phyloP scores from a whole-genome alignment of 768 basidiomycete genomes.

The Gymnopilus junonius region DNA sequence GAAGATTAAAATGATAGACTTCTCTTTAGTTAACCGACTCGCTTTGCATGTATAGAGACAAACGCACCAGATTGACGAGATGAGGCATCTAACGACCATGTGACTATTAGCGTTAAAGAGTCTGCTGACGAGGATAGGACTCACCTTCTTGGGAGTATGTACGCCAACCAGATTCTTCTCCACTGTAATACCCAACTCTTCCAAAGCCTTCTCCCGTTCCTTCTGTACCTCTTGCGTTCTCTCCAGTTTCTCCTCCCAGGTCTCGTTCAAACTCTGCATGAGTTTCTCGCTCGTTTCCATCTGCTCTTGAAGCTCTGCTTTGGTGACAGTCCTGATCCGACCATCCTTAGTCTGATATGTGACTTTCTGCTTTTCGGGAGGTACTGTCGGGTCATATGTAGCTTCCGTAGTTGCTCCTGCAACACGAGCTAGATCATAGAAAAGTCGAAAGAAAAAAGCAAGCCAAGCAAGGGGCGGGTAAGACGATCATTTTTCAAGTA shows the following conservation, averaged over 20 bases:
- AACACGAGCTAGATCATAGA: constrained; percentile 64
- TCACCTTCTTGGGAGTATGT: constrained; percentile 95
- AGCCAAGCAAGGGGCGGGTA: constrained; percentile 9
- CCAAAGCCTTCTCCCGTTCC: constrained; percentile 96
- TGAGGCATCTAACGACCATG: constrained; percentile 76
- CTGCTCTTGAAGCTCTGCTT: constrained; percentile 97
- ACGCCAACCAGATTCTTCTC: constrained; percentile 97
- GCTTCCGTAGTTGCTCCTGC: constrained; percentile 71
- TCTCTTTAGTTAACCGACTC: constrained; percentile 20
- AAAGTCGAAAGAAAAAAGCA: constrained; percentile 8
- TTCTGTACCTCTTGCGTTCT: constrained; percentile 95
- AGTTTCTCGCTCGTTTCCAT: constrained; percentile 94
- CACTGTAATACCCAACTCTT: constrained; percentile 96
- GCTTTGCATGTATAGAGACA: constrained; percentile 21
- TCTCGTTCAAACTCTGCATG: constrained; percentile 92
- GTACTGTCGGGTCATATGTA: constrained; percentile 84
- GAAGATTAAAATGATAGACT: constrained; percentile 15
- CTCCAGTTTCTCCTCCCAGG: constrained; percentile 93
- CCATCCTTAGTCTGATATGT: constrained; percentile 94
- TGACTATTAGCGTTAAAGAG: neutral
- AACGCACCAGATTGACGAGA: constrained; percentile 86
- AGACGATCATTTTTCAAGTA: constrained; percentile 11
- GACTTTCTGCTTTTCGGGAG: constrained; percentile 94
- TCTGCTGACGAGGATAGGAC: constrained; percentile 35
- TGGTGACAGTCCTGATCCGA: constrained; percentile 92